A percentile compares a stretch with the other conserved stretches of the same genome.
Conservation (phyloP, 345 rosid species). For the Brassica juncea region DNA sequence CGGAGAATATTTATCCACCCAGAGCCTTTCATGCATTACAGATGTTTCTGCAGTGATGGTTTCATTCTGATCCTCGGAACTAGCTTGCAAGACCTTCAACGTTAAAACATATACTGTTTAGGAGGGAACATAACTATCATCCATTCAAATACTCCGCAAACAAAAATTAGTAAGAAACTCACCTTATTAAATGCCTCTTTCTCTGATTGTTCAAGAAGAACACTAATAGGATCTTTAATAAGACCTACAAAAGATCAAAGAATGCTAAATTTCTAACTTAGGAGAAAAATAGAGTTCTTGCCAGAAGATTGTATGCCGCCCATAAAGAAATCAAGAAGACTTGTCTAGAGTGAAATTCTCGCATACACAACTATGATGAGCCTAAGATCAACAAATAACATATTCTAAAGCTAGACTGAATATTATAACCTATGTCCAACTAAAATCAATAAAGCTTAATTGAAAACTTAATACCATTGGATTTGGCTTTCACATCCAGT, state of each 20-base stretch:
- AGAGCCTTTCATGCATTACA: conserved; percentile 61
- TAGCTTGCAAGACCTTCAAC: conserved; percentile 71
- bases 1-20: conserved; percentile 97
- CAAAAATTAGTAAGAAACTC: not conserved
- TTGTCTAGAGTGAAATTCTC: not conserved
- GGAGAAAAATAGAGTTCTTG: not conserved
- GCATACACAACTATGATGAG: not conserved
- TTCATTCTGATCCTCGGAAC: conserved; percentile 56
- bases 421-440: not conserved
- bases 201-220: conserved; percentile 69
- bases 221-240: conserved; percentile 57
- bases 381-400: conserved; percentile 1
- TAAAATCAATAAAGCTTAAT: not conserved
- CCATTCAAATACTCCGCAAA: not conserved
- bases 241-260: conserved; percentile 53
- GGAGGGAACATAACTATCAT: not conserved
- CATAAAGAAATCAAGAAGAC: not conserved
- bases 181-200: conserved; percentile 83
- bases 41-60: conserved; percentile 47
- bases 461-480: conserved; percentile 46
- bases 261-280: not conserved
- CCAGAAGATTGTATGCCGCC: not conserved
- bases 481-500: conserved; percentile 47
- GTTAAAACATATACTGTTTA: conserved; percentile 27
- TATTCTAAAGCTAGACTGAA: not conserved